Percentiles rank a stretch among this genome's conserved stretches.
These are phyloP conservation scores for Magnolia changhungtana DNA, from an alignment of 164 flowering plant genomes.

Conservation along the genomic window DNA sequence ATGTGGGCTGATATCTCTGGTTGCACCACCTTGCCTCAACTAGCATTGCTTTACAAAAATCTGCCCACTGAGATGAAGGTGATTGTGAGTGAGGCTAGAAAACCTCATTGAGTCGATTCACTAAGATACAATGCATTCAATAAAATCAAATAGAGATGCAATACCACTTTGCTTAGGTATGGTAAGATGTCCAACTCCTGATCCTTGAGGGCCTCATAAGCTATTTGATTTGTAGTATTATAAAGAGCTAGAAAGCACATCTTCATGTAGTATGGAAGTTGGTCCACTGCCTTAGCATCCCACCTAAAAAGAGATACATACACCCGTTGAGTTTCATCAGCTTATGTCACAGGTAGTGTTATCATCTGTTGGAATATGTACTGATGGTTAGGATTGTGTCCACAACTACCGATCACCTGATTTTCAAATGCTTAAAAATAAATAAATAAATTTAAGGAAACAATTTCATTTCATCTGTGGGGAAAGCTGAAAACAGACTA, in stretches of 20 bases:
- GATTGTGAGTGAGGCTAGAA: not conserved
- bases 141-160: not conserved
- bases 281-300: constrained; percentile 29
- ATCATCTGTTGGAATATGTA: too few relatives aligned
- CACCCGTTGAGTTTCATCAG: too few relatives aligned
- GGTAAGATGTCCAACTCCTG: constrained; percentile 19
- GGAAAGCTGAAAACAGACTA: too few relatives aligned
- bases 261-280: constrained; percentile 48
- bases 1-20: constrained; percentile 32
- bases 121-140: not conserved
- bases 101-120: too few relatives aligned
- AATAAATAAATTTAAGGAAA: too few relatives aligned
- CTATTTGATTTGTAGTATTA: constrained; percentile 38
- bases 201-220: constrained; percentile 24
- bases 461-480: too few relatives aligned
- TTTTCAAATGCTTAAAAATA: too few relatives aligned
- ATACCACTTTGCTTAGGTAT: constrained; percentile 24
- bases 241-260: constrained; percentile 36
- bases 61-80: constrained; percentile 41
- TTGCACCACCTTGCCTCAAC: constrained; percentile 56
- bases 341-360: too few relatives aligned
- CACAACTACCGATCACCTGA: too few relatives aligned
- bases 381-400: too few relatives aligned
- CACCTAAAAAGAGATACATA: constrained; percentile 27
- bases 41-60: constrained; percentile 39